phyloP scores from a whole-genome alignment of 2,329 filamentous ascomycete species.

The Byssochlamys sp. region DNA sequence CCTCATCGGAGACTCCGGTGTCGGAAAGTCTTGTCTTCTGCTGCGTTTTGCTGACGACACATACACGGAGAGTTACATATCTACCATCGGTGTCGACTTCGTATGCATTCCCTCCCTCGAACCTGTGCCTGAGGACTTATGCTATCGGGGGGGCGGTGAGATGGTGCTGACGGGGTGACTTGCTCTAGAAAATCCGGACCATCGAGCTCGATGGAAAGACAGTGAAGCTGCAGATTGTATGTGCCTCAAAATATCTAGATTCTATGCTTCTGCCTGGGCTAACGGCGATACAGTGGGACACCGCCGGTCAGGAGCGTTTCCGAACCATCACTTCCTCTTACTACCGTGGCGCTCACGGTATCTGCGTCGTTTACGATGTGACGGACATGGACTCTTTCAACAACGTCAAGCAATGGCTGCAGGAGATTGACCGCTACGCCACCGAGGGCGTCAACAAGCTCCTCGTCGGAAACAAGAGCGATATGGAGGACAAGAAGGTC shows the following conservation, averaged over 20 bases:
- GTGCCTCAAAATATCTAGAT: conserved; percentile 23
- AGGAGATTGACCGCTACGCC: conserved; percentile 98
- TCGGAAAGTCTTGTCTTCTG: conserved; percentile 98
- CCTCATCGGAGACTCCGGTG: conserved; percentile 99
- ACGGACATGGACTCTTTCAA: conserved; percentile 99
- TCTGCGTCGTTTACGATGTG: conserved; percentile 99
- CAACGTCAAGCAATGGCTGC: conserved; percentile 99
- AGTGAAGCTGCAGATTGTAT: conserved; percentile 97
- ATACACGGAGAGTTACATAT: conserved; percentile 99
- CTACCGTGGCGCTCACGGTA: conserved; percentile 97
- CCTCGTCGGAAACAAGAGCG: conserved; percentile 98
- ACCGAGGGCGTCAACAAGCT: conserved; percentile 99
- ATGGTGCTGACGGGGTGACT: conserved; percentile 14
- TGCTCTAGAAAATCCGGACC: conserved; percentile 86
- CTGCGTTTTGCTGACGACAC: conserved; percentile 97
- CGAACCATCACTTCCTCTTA: conserved; percentile 98
- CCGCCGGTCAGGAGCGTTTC: conserved; percentile 97
- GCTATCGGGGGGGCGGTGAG: conserved; percentile 4
- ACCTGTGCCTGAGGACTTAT: neutral
- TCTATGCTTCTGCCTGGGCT: conserved; percentile 3
- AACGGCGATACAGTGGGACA: conserved; percentile 70
- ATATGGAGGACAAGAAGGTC: conserved; percentile 99
- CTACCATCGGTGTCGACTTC: conserved; percentile 98
- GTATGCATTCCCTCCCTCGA: conserved; percentile 48
- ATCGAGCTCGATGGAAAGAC: conserved; percentile 99